A percentile compares a stretch with the other conserved stretches of the same genome.
phyloP scores from a whole-genome alignment of 1,284 basidiomycete genomes.

The Malassezia caprae region DNA sequence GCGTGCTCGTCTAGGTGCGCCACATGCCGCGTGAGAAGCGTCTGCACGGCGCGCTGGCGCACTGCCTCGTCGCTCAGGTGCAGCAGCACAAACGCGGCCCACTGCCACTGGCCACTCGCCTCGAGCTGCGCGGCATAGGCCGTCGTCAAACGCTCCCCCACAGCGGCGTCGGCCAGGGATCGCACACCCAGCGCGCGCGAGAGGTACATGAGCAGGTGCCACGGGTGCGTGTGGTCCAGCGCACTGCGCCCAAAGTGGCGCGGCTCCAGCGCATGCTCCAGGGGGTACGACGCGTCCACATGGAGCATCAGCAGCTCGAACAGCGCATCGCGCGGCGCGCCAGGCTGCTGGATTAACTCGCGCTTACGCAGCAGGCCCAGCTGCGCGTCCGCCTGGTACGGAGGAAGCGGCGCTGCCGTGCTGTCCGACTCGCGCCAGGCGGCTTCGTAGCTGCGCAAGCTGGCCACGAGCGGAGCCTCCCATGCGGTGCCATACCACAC shows the following conservation, averaged over 20 bases:
- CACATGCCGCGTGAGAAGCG: slow-evolving; percentile 67
- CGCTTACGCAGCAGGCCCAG: slow-evolving; percentile 28
- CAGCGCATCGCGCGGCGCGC: slow-evolving; percentile 57
- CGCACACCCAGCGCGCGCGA: slow-evolving; percentile 69
- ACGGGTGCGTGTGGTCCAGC: slow-evolving; percentile 70
- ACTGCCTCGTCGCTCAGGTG: slow-evolving; percentile 64
- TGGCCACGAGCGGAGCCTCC: slow-evolving; percentile 62
- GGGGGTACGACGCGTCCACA: slow-evolving; percentile 53
- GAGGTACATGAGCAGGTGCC: slow-evolving; percentile 85
- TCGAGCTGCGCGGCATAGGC: slow-evolving; percentile 83
- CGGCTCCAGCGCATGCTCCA: slow-evolving; percentile 56
- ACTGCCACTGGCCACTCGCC: slow-evolving; percentile 66
- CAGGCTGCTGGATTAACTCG: slow-evolving; percentile 24
- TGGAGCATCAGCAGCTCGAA: slow-evolving; percentile 72
- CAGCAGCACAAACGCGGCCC: slow-evolving; percentile 77
- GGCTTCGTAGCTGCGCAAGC: slow-evolving; percentile 60
- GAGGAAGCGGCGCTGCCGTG: slow-evolving; percentile 46
- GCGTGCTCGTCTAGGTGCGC: slow-evolving; percentile 58
- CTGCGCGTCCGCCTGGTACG: slow-evolving; percentile 33
- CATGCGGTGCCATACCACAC: slow-evolving; percentile 77
- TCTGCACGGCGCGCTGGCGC: slow-evolving; percentile 68
- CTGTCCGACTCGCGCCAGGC: slow-evolving; percentile 11
- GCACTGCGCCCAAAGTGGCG: slow-evolving; percentile 67
- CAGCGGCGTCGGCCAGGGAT: slow-evolving; percentile 65
- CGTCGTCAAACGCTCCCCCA: slow-evolving; percentile 68